Base-by-base conservation (phyloP, 352 stramenopile genomes). In the Pythium pyrilobum region DNA sequence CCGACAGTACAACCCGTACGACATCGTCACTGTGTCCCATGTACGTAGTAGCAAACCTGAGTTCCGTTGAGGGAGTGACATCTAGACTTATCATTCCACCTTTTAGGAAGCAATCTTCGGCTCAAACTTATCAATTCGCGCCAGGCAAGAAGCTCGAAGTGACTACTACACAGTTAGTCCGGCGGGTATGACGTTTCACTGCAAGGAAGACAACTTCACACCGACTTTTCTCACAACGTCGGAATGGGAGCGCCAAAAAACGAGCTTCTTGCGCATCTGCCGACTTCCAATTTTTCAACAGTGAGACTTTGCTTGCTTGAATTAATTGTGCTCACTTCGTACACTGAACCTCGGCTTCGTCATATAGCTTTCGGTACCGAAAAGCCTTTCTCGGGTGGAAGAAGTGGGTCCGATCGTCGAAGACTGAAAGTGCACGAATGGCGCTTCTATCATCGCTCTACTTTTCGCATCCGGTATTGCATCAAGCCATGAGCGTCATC, bases 111-210 rank as follows among this genome's bases (percentile, higher is more conserved):
- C 42, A n/a, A 33, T 67, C 5, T 67, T 62, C 28, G 52, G 59
- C 4, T 16, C 47, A 15, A 58, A 55, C 18, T 18, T 44, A 15
- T 56, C 42, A 56, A n/a, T 20, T 9, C 59, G 59, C 5, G n/a
- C 2, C 1, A 41, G 31, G 21, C 45, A 38, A 7, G 20, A 56
- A 12, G 39, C 62, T 5, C 59, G 62, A 20, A 87, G 50, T 45
- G 81, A 89, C 44, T 91, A 79, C 56, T 91, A 91, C 68, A 88
- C 79, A 1, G 67, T 88, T 33, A 87, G 75, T 46, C 40, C 52
- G 9, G 43, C 59, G 3, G 78, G 74, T 0, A 81, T 87, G 49
- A 84, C 79, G 12, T 89, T 85, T 29, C 72, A 89, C 43, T 48
- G 64, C 20, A 81, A 87, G 25, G 55, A 66, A 9, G 71, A 87